Base-by-base conservation (phyloP, 495 filamentous ascomycete genomes). In the Trypethelium eluteriae region DNA sequence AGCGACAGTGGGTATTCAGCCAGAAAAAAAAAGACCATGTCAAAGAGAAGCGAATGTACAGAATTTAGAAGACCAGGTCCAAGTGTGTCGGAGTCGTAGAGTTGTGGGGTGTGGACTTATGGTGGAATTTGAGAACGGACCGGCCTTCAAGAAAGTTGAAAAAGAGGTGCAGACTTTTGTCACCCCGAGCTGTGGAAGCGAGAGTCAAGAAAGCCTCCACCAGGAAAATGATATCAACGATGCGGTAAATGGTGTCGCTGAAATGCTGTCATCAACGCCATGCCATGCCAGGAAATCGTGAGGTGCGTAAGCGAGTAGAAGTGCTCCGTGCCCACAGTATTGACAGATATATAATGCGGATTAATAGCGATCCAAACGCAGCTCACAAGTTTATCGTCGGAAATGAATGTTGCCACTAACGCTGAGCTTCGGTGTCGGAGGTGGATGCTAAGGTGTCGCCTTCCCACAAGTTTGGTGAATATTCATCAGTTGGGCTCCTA, bases 391-490 rank as follows among this genome's bases (percentile, higher is more conserved):
- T 32, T 59, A 59, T 59, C 7, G 5, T 53, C 59, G 59, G 16
- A 12, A 25, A 34, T 14, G 59, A 38, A 36, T 16, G 11, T 14
- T 34, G 59, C 4, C 25, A 12, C 49, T 34, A 64, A 14, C 63
- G 63, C 63, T 65, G 41, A n/a, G 41, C 36, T 47, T 70, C 68
- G 47, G 35, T 62, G 64, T 85, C 84, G 57, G 81, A 78, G 59
- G 79, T 77, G 25, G 81, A 84, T 62, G 83, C 81, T 57, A 87
- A 71, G 16, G 83, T 83, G 63, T 87, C 85, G 41, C 82, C 81
- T 69, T 87, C 85, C 86, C 86, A 89, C 34, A 74, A 66, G 11
- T 80, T 78, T 34, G 53, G 53, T 36, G 53, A 53, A 16, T 7
- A 18, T 66, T 84, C 79, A 63, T 78, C 79, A 38, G 84, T 76